Evolutionary conservation across 176 grass and related monocot species (phyloP), one percentile per base, ranked within the genome.

Genomic region (Sorghum bicolor): DNA sequence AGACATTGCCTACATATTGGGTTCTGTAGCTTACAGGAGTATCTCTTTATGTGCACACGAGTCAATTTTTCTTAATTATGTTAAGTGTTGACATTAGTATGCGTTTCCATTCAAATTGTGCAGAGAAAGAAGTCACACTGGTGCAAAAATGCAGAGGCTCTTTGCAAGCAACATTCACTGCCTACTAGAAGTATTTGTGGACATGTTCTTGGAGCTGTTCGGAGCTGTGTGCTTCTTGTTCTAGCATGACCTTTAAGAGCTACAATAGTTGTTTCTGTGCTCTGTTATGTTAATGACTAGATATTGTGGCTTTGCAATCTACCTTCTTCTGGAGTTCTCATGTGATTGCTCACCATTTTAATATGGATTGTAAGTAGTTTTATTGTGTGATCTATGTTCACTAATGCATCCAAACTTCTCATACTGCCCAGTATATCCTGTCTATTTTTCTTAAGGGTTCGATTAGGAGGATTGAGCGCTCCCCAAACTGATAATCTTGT

Each of bases 61-160:
- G 69, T 47, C 1, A 30, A 19, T 19, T 30, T 40, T 48, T 2
- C 72, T 53, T 76, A 65, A 57, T 72, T 72, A 33, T 57, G 28
- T 30, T 22, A 37, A 32, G 17, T 73, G 22, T 57, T 45, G 67
- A 78, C 6, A 16, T 70, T 73, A 31, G 0, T 47, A 58, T 24
- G 31, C 61, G 55, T 70, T 60, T 37, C 16, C 26, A 17, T 75
- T 13, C 9, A 67, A 86, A 86, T 66, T 77, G 67, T 86, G 78
- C 83, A 90, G 83, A 82, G 66, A 78, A 86, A 77, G 72, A 71
- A 77, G 55, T 55, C 77, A 48, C 72, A 25, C 44, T 86, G 66
- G 79, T 67, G 44, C 73, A 86, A 37, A 89, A 86, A 58, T 82
- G 67, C 79, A 58, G 79, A 74, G 73, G 73, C 43, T 82, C 83